Conservation (phyloP, 2,329 filamentous ascomycete genomes). For the Diplodia mutila region DNA sequence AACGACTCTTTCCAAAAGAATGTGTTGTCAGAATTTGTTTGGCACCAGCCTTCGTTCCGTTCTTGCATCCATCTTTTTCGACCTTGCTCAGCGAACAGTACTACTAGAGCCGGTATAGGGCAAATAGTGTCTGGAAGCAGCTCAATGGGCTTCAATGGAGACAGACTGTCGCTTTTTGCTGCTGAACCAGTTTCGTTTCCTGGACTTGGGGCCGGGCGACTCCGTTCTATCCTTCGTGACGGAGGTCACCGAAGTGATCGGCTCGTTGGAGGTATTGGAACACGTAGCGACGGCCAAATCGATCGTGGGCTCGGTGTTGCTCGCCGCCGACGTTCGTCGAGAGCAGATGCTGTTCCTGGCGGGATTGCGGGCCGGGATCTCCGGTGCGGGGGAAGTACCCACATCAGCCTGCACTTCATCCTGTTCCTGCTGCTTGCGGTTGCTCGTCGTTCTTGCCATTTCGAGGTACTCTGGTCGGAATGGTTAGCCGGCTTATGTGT, state of each 20-base stretch:
- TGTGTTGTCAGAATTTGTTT: background rate
- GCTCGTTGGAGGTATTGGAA: background rate
- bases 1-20: background rate
- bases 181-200: conserved; percentile 21
- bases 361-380: conserved; percentile 13
- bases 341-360: conserved; percentile 15
- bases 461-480: conserved; percentile 14
- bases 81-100: background rate
- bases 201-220: conserved; percentile 1
- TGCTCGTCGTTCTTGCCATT: conserved; percentile 6
- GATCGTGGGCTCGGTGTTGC: background rate
- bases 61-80: background rate
- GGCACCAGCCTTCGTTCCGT: background rate
- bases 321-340: conserved; percentile 3
- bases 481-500: background rate
- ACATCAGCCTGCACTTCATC: background rate
- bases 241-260: background rate
- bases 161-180: conserved; percentile 6
- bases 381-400: background rate
- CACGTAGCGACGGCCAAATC: background rate
- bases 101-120: background rate
- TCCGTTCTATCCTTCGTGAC: background rate
- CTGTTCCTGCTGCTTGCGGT: conserved; percentile 8
- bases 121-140: background rate
- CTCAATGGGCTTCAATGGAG: conserved; percentile 1